Conservation (phyloP, 371 early-diverging fungal species). For the Mucor piriformis region DNA sequence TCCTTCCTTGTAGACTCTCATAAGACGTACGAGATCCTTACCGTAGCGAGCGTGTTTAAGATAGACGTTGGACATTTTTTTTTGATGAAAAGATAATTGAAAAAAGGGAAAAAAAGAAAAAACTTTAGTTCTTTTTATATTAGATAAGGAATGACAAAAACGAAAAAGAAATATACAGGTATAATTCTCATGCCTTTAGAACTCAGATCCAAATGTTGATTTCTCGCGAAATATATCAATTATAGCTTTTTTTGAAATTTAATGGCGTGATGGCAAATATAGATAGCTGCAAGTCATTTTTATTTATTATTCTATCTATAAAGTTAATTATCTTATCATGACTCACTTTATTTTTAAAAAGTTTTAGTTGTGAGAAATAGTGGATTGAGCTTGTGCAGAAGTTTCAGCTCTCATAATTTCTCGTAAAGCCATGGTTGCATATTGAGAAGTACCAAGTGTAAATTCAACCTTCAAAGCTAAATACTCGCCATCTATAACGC, state of each 20-base stretch:
- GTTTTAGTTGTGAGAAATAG: conserved; percentile 26
- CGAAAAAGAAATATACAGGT: conserved; percentile 10
- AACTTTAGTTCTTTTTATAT: not conserved
- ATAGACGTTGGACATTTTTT: conserved; percentile 35
- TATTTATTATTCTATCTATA: too few relatives aligned
- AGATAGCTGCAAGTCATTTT: too few relatives aligned
- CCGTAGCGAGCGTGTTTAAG: conserved; percentile 72
- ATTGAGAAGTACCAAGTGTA: conserved; percentile 80
- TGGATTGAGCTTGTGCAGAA: conserved; percentile 45
- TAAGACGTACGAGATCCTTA: conserved; percentile 79
- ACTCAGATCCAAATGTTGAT: not conserved
- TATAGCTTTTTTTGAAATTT: not conserved
- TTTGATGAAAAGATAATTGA: conserved; percentile 1
- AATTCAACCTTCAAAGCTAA: conserved; percentile 80
- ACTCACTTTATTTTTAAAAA: not conserved
- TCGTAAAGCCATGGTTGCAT: conserved; percentile 97
- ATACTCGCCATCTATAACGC: conserved; percentile 59
- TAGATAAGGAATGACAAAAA: not conserved
- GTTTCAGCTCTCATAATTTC: conserved; percentile 89
- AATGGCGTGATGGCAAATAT: conserved; percentile 7
- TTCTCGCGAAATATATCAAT: too few relatives aligned
- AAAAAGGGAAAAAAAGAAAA: conserved; percentile 1
- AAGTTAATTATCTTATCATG: too few relatives aligned
- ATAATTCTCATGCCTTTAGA: conserved; percentile 5
- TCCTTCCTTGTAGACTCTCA: conserved; percentile 74